These are phyloP conservation scores for Scheffersomyces stambukii DNA, from an alignment of 1,139 yeast genomes.

Conservation along the genomic window DNA sequence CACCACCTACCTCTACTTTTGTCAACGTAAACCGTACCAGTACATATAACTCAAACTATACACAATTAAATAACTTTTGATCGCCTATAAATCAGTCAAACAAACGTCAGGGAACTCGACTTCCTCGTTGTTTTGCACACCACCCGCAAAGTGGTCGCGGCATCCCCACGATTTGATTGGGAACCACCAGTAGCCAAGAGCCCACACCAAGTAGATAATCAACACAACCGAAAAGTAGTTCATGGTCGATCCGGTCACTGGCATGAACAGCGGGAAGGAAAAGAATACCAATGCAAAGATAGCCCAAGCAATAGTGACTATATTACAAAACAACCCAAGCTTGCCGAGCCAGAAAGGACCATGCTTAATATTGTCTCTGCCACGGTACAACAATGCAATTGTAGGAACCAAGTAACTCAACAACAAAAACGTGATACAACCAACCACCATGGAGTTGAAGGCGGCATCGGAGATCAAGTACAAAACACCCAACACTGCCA, in stretches of 20 bases:
- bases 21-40: too few relatives aligned
- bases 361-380: constrained; percentile 58
- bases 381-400: constrained; percentile 50
- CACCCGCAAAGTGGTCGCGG: constrained; percentile 43
- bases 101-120: constrained; percentile 47
- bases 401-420: constrained; percentile 41
- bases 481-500: constrained; percentile 39
- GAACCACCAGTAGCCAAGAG: constrained; percentile 56
- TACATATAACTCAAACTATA: not conserved
- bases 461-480: constrained; percentile 38
- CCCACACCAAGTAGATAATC: constrained; percentile 50
- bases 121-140: constrained; percentile 38
- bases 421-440: constrained; percentile 42
- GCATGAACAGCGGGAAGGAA: constrained; percentile 65
- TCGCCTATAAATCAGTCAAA: constrained; percentile 14
- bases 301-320: constrained; percentile 56
- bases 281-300: constrained; percentile 57
- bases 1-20: too few relatives aligned
- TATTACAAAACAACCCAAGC: constrained; percentile 53
- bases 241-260: constrained; percentile 60
- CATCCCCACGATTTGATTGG: constrained; percentile 39
- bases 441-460: constrained; percentile 43
- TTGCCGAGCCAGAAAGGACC: constrained; percentile 66
- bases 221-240: constrained; percentile 69
- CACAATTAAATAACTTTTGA: constrained; percentile 1